Evolutionary conservation across 192 early-diverging fungal genomes (phyloP).

Genomic region (Coemansia sp.): DNA sequence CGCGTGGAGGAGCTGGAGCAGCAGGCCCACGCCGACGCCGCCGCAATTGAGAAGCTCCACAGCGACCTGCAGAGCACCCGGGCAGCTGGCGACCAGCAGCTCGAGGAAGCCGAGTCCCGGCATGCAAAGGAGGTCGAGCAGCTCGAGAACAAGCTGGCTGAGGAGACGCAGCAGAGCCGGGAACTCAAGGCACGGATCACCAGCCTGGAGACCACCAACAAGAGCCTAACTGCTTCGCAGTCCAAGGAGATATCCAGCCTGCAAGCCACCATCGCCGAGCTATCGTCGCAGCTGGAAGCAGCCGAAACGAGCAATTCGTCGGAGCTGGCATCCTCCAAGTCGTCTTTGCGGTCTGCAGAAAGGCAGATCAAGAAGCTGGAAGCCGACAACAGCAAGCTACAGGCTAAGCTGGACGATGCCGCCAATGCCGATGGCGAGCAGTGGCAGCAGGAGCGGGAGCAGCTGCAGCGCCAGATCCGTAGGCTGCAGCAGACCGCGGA

Average conservation of each 20-base stretch:
- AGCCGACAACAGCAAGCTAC: conserved; percentile 22
- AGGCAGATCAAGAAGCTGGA: conserved; percentile 23
- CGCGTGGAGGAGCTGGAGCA: conserved; percentile 13
- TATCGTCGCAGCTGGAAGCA: conserved; percentile 28
- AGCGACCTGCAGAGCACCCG: neutral
- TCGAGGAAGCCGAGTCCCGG: conserved; percentile 14
- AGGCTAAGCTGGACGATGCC: conserved; percentile 24
- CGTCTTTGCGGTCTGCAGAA: conserved; percentile 23
- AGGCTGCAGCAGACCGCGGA: conserved; percentile 34
- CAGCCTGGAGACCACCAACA: conserved; percentile 30
- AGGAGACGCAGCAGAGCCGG: conserved; percentile 16
- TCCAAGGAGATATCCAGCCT: conserved; percentile 19
- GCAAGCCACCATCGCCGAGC: conserved; percentile 30
- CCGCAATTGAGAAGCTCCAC: conserved; percentile 11
- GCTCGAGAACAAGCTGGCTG: conserved; percentile 18
- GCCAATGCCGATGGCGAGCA: conserved; percentile 1
- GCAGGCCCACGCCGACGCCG: conserved; percentile 1
- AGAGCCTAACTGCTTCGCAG: conserved; percentile 33
- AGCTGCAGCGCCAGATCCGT: conserved; percentile 31
- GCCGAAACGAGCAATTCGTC: conserved; percentile 21
- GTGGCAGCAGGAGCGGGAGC: conserved; percentile 46
- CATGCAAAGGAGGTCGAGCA: conserved; percentile 17
- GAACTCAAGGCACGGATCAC: conserved; percentile 18
- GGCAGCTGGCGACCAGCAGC: conserved; percentile 2
- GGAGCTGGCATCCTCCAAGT: conserved; percentile 9